Evolutionary conservation across 257 asterid genomes (phyloP).

Genomic region (Plantago major): DNA sequence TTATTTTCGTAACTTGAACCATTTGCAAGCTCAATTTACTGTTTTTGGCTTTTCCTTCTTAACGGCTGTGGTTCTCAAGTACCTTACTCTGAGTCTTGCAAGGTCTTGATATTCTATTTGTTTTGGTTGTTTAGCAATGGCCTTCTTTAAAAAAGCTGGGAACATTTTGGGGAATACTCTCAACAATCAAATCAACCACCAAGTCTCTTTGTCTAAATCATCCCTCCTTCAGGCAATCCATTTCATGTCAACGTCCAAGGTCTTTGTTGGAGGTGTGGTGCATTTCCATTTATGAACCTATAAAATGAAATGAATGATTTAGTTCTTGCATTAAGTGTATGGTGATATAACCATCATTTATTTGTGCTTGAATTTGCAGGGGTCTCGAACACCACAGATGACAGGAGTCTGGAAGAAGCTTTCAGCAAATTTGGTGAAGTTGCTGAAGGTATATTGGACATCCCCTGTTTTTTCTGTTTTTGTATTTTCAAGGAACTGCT

Average conservation of each 20-base stretch:
- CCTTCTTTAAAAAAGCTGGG: conserved; percentile 70
- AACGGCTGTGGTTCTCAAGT: too few relatives aligned
- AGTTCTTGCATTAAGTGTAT: not conserved
- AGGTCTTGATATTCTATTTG: not conserved
- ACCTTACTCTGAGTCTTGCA: too few relatives aligned
- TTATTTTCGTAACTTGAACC: too few relatives aligned
- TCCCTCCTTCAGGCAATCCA: conserved; percentile 64
- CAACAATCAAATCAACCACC: conserved; percentile 35
- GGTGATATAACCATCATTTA: not conserved
- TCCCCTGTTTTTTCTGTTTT: not conserved
- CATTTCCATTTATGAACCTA: not conserved
- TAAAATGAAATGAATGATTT: not conserved
- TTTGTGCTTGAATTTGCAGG: conserved; percentile 37
- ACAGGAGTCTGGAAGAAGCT: conserved; percentile 50
- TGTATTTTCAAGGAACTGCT: conserved; percentile 1
- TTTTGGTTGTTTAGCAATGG: conserved; percentile 46
- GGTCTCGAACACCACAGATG: conserved; percentile 55
- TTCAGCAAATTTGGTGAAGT: conserved; percentile 73
- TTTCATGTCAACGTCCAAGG: conserved; percentile 76
- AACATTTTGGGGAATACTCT: conserved; percentile 42
- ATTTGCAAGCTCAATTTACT: too few relatives aligned
- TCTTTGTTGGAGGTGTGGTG: conserved; percentile 72
- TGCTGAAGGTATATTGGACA: conserved; percentile 49
- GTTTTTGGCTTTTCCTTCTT: too few relatives aligned
- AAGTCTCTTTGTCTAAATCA: conserved; percentile 41